Evolutionary conservation across 73 alveolate species (phyloP).

Genomic region (Breviolum minutum): DNA sequence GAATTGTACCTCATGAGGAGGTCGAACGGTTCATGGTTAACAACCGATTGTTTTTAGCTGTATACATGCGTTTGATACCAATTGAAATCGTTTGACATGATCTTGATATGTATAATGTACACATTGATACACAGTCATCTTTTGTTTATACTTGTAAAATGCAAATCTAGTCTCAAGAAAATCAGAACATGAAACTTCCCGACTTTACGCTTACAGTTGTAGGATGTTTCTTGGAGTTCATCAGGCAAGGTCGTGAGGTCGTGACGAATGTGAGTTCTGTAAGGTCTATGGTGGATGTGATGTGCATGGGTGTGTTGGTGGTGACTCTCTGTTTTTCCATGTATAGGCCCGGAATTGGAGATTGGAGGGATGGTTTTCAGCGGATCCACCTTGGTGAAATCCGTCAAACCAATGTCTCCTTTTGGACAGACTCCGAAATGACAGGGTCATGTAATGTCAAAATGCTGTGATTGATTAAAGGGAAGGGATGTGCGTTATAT

Average conservation of each 20-base stretch:
- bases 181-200: not conserved
- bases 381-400: too few species aligned
- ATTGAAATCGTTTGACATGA: not conserved
- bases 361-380: not conserved
- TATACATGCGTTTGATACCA: not conserved
- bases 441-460: too few species aligned
- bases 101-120: not conserved
- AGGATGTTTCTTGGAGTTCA: not conserved
- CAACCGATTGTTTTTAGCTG: too few species aligned
- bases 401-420: too few species aligned
- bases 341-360: constrained; percentile 26
- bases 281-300: constrained; percentile 91
- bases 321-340: constrained; percentile 75
- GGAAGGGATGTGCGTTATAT: too few species aligned
- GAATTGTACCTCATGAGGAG: not conserved
- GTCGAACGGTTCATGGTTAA: not conserved
- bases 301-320: constrained; percentile 90
- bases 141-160: not conserved
- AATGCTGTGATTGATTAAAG: too few species aligned
- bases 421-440: too few species aligned
- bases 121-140: not conserved
- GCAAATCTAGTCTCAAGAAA: not conserved
- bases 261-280: too few species aligned
- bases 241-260: not conserved
- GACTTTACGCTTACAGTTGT: not conserved